These are phyloP conservation scores for Sugiyamaella japonica DNA, from an alignment of 1,139 yeast species.

Conservation along the genomic window DNA sequence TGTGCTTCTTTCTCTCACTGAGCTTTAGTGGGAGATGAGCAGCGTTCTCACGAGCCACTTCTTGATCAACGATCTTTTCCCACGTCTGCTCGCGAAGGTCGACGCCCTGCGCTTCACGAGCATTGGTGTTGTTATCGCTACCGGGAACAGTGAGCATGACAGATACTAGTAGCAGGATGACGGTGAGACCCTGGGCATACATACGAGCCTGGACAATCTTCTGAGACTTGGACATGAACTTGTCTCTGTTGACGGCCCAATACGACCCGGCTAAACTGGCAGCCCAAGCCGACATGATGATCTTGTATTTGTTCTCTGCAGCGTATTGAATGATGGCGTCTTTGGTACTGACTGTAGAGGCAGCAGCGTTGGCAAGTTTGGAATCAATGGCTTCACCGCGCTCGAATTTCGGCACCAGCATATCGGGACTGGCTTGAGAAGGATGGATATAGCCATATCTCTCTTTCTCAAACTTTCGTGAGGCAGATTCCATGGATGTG, in stretches of 20 bases:
- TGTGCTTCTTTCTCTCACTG: slow-evolving; percentile 18
- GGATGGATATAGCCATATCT: slow-evolving; percentile 23
- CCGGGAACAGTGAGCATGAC: slow-evolving; percentile 35
- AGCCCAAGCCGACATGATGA: slow-evolving; percentile 82
- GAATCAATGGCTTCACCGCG: slow-evolving; percentile 3
- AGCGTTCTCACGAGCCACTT: slow-evolving; percentile 32
- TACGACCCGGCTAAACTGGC: slow-evolving; percentile 84
- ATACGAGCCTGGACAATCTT: slow-evolving; percentile 92
- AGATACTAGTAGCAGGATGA: slow-evolving; percentile 39
- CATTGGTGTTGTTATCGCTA: slow-evolving; percentile 2
- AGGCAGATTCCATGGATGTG: slow-evolving; percentile 39
- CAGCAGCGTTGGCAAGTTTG: not conserved
- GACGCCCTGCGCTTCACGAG: slow-evolving; percentile 7
- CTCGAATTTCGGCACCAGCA: slow-evolving; percentile 13
- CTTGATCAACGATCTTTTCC: slow-evolving; percentile 36
- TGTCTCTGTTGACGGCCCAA: slow-evolving; percentile 72
- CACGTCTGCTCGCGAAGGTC: slow-evolving; percentile 31
- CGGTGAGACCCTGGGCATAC: slow-evolving; percentile 80
- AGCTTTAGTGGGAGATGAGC: slow-evolving; percentile 27
- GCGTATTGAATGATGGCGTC: slow-evolving; percentile 19
- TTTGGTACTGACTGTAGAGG: no score
- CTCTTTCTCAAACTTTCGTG: slow-evolving; percentile 37
- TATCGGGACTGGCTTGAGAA: slow-evolving; percentile 16
- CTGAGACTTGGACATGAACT: slow-evolving; percentile 74
- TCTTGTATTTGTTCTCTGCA: slow-evolving; percentile 64